A percentile compares a stretch with the other conserved stretches of the same genome.
phyloP scores from a whole-genome alignment of 179 eudicot species.

The Pouteria campechiana region DNA sequence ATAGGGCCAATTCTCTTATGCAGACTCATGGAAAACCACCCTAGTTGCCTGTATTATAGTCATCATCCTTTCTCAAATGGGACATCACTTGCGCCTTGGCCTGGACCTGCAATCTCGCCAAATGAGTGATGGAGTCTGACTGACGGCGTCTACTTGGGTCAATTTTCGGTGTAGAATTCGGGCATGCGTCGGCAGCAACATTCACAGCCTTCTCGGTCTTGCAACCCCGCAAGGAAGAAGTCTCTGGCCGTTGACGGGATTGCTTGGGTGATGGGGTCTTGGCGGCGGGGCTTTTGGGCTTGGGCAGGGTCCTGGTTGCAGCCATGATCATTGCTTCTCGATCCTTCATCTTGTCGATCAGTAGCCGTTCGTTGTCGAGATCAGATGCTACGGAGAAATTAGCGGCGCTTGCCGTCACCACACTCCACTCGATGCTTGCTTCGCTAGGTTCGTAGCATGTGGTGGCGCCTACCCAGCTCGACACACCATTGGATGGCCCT shows the following conservation, averaged over 20 bases:
- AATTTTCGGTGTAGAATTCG: slow-evolving; percentile 2
- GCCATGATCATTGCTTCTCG: neutral
- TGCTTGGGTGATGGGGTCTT: slow-evolving; percentile 5
- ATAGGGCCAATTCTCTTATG: no score
- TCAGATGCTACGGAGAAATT: slow-evolving; percentile 42
- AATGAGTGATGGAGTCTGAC: slow-evolving; percentile 9
- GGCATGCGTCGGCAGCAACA: slow-evolving; percentile 38
- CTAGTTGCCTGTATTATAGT: no score
- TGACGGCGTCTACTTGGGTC: slow-evolving; percentile 12
- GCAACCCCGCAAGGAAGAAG: slow-evolving; percentile 43
- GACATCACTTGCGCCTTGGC: no score
- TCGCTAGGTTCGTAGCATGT: slow-evolving; percentile 79
- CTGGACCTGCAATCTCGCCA: slow-evolving; percentile 30
- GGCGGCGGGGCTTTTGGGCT: slow-evolving; percentile 1
- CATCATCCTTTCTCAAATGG: no score
- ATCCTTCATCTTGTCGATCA: slow-evolving; percentile 12
- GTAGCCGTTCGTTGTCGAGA: slow-evolving; percentile 10
- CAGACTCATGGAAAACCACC: no score
- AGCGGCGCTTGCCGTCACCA: slow-evolving; percentile 74
- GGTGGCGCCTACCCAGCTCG: slow-evolving; percentile 19
- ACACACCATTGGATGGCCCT: slow-evolving; percentile 20
- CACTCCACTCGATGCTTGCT: slow-evolving; percentile 91
- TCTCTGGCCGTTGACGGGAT: slow-evolving; percentile 13
- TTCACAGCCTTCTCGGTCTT: slow-evolving; percentile 43
- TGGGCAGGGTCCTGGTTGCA: neutral